Conservation (phyloP, 2,329 filamentous ascomycete genomes). For the Didymella sp. region DNA sequence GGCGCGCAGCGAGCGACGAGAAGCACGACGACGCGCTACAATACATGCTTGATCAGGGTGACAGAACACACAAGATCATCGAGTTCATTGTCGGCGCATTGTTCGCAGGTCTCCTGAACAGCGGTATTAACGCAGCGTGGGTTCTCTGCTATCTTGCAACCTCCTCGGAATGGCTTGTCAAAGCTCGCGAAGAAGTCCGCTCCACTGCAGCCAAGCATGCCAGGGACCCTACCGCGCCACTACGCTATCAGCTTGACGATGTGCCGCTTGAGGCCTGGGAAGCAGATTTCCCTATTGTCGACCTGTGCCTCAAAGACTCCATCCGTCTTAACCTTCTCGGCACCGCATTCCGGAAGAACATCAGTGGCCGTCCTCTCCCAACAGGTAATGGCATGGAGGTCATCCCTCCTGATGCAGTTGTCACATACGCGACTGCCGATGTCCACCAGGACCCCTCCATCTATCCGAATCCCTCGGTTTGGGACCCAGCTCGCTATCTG, state of each 20-base stretch:
- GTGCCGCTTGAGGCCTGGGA: conserved; percentile 64
- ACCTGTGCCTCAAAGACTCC: conserved; percentile 61
- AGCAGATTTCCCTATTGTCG: conserved; percentile 60
- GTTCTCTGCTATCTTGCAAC: conserved; percentile 48
- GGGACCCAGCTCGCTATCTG: conserved; percentile 60
- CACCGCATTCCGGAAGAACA: conserved; percentile 61
- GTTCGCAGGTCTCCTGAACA: conserved; percentile 66
- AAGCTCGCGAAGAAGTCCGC: conserved; percentile 58
- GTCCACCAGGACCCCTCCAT: conserved; percentile 57
- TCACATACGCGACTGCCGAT: conserved; percentile 56
- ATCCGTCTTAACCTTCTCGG: conserved; percentile 61
- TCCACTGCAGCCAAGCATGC: conserved; percentile 55
- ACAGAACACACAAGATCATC: conserved; percentile 55
- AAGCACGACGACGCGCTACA: conserved; percentile 61
- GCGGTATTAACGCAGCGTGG: conserved; percentile 62
- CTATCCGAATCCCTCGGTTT: conserved; percentile 58
- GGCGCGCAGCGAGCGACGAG: conserved; percentile 52
- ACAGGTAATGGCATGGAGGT: conserved; percentile 56
- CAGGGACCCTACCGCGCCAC: conserved; percentile 41
- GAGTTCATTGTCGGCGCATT: conserved; percentile 61
- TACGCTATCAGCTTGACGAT: conserved; percentile 50
- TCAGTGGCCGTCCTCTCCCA: conserved; percentile 54
- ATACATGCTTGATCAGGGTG: conserved; percentile 60
- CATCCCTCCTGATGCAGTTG: conserved; percentile 59
- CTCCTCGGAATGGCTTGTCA: conserved; percentile 54